phyloP scores from a whole-genome alignment of 192 early-diverging fungal genomes.

The Haplosporangium gracile region DNA sequence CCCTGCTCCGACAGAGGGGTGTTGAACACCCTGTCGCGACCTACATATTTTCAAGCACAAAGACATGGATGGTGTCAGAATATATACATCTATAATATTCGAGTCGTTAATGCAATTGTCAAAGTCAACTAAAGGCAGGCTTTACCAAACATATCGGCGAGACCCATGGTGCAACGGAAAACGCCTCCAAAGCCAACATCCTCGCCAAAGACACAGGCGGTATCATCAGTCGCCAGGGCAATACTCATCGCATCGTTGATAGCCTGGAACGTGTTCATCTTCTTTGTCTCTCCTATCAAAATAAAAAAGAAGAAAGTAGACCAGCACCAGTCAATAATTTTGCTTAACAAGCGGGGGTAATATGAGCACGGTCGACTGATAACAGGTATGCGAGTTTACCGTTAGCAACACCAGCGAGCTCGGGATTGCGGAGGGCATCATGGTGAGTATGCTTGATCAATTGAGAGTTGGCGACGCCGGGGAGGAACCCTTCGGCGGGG shows the following conservation, averaged over 20 bases:
- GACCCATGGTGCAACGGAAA: constrained; percentile 93
- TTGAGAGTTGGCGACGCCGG: constrained; percentile 84
- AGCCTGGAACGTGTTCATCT: constrained; percentile 95
- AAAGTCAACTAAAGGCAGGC: not conserved
- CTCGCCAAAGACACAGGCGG: constrained; percentile 94
- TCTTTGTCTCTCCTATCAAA: constrained; percentile 77
- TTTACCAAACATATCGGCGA: constrained; percentile 90
- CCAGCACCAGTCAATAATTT: not conserved
- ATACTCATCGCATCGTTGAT: constrained; percentile 95
- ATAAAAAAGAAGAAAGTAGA: not conserved
- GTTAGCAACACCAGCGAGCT: constrained; percentile 75
- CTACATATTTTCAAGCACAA: constrained; percentile 24
- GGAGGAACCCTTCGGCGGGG: constrained; percentile 85
- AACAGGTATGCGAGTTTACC: constrained; percentile 39
- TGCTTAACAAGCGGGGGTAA: not conserved
- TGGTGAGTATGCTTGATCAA: constrained; percentile 83
- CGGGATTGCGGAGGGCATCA: constrained; percentile 74
- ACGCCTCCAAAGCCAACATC: constrained; percentile 99
- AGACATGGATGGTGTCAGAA: not conserved
- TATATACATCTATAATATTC: no score
- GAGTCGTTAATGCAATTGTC: not conserved
- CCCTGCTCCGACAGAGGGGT: constrained; percentile 97
- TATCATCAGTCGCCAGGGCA: constrained; percentile 89
- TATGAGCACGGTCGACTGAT: no score
- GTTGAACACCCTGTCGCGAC: constrained; percentile 93